These are phyloP conservation scores for Candida boidinii DNA, from an alignment of 805 yeast species.

Conservation along the genomic window DNA sequence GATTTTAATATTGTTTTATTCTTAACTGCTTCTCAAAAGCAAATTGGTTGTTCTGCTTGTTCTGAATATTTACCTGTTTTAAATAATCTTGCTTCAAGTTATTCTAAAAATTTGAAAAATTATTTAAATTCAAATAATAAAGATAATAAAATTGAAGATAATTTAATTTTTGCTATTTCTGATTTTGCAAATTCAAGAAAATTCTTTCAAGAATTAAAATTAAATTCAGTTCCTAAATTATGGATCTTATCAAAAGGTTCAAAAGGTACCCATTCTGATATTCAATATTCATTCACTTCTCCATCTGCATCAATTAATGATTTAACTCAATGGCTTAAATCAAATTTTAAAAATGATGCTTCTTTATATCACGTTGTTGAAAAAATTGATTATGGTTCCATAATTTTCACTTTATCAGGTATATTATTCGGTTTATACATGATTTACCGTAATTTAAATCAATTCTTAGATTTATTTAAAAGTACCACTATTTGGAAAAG, in stretches of 20 bases:
- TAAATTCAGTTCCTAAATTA: slow-evolving; percentile 75
- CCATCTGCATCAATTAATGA: slow-evolving; percentile 18
- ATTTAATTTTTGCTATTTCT: slow-evolving; percentile 61
- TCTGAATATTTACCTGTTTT: slow-evolving; percentile 58
- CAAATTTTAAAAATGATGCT: too few relatives aligned
- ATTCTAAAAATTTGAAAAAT: slow-evolving; percentile 34
- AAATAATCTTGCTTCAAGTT: slow-evolving; percentile 53
- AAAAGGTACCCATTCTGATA: slow-evolving; percentile 24
- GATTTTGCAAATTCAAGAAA: slow-evolving; percentile 56
- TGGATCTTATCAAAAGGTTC: slow-evolving; percentile 44
- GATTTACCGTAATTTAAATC: slow-evolving; percentile 20
- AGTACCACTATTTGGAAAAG: slow-evolving; percentile 69
- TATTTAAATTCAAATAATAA: slow-evolving; percentile 39
- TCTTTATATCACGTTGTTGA: slow-evolving; percentile 26
- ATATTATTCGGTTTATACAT: slow-evolving; percentile 23
- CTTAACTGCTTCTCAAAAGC: slow-evolving; percentile 66
- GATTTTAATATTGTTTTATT: slow-evolving; percentile 60
- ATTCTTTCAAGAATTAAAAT: slow-evolving; percentile 40
- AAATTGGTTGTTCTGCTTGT: slow-evolving; percentile 75
- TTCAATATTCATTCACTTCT: slow-evolving; percentile 37
- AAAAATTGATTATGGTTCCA: slow-evolving; percentile 33
- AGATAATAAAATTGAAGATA: slow-evolving; percentile 40
- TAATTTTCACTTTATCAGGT: slow-evolving; percentile 27
- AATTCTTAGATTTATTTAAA: slow-evolving; percentile 31
- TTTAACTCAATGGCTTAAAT: too few relatives aligned